phyloP scores from a whole-genome alignment of 805 yeast genomes.

The Myxozyma vanderwaltii region DNA sequence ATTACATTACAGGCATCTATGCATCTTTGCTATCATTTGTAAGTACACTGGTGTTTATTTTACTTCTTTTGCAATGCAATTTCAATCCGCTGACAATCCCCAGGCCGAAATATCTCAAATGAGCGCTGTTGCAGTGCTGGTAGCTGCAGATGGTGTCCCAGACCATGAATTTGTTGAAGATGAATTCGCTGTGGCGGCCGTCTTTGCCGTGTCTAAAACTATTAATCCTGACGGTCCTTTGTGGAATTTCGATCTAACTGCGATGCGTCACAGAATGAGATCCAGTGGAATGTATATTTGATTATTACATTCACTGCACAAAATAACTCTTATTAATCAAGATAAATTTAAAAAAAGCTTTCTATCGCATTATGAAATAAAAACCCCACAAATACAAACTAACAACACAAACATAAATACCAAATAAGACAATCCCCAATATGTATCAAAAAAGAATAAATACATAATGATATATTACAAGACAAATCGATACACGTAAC shows the following conservation, averaged over 20 bases:
- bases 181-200: conserved; percentile 13
- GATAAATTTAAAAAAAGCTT: too few species aligned
- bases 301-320: too few species aligned
- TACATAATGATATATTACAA: conserved; percentile 9
- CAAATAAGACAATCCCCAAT: neutral
- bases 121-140: conserved; percentile 21
- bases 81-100: too few species aligned
- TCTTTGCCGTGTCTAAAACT: conserved; percentile 1
- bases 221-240: neutral
- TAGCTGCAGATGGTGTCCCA: conserved; percentile 31
- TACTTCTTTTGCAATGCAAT: too few species aligned
- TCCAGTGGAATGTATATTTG: conserved; percentile 33
- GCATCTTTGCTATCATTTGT: conserved; percentile 49
- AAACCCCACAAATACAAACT: neutral
- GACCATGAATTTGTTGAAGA: conserved; percentile 31
- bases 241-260: conserved; percentile 13
- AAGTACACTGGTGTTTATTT: neutral
- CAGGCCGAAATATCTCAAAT: conserved; percentile 17
- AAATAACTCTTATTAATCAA: too few species aligned
- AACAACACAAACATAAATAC: neutral
- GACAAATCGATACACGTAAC: conserved; percentile 1
- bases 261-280: conserved; percentile 10
- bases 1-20: conserved; percentile 58
- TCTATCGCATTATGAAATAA: too few species aligned
- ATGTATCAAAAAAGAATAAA: conserved; percentile 2